Conservation (phyloP, 2,329 filamentous ascomycete genomes). For the Aspergillus vadensis region DNA sequence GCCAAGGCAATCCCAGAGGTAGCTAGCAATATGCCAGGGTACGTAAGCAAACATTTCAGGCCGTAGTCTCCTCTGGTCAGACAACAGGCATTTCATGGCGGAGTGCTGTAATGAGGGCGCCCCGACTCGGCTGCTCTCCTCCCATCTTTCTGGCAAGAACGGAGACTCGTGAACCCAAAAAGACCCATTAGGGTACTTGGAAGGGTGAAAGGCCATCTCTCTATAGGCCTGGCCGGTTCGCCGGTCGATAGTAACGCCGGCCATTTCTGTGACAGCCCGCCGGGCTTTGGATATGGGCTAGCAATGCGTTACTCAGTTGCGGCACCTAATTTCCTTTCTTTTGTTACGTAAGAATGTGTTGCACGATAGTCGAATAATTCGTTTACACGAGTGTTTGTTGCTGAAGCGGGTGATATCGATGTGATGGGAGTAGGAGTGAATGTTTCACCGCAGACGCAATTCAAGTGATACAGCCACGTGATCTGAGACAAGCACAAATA, state of each 20-base stretch:
- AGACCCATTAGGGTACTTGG: conserved; percentile 25
- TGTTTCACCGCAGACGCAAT: not conserved
- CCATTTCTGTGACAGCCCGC: not conserved
- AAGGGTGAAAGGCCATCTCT: conserved; percentile 8
- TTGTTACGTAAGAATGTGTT: not conserved
- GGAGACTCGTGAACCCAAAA: conserved; percentile 45
- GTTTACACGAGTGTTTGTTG: not conserved
- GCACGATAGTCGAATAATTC: not conserved
- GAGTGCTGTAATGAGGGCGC: conserved; percentile 38
- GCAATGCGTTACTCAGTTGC: not conserved
- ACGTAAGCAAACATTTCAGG: conserved; percentile 38
- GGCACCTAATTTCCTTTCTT: not conserved
- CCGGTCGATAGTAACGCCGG: conserved; percentile 7
- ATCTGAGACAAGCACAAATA: not conserved
- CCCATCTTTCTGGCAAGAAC: conserved; percentile 33
- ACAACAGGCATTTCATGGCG: conserved; percentile 35
- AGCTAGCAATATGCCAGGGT: conserved; percentile 43
- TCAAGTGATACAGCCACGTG: not conserved
- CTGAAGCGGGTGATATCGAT: not conserved
- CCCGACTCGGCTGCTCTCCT: conserved; percentile 27
- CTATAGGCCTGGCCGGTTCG: conserved; percentile 21
- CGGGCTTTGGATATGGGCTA: not conserved
- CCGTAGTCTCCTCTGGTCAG: conserved; percentile 41
- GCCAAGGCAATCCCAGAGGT: conserved; percentile 43
- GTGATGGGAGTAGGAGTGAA: not conserved